phyloP scores from a whole-genome alignment of 169 alveolate genomes.

The Plasmodium relictum region DNA sequence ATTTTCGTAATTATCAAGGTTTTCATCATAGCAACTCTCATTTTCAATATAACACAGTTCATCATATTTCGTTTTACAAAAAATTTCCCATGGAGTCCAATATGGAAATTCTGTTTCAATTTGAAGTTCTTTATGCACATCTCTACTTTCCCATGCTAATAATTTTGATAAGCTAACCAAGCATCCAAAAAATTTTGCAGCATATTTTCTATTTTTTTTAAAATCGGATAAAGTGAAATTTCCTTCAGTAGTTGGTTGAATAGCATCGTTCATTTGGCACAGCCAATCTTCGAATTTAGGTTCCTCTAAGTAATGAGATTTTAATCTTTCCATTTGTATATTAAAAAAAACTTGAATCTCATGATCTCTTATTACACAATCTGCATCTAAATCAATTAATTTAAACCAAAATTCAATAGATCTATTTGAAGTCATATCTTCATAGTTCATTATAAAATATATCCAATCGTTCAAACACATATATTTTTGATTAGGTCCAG shows the following conservation, averaged over 20 bases:
- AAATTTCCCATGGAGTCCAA: slow-evolving; percentile 76
- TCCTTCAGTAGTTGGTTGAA: slow-evolving; percentile 69
- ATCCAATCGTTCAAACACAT: slow-evolving; percentile 76
- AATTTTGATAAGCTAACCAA: slow-evolving; percentile 74
- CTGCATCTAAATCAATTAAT: slow-evolving; percentile 73
- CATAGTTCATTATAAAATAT: slow-evolving; percentile 72
- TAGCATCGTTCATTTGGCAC: slow-evolving; percentile 78
- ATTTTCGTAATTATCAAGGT: slow-evolving; percentile 33
- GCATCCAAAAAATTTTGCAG: slow-evolving; percentile 72
- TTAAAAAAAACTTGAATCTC: slow-evolving; percentile 74
- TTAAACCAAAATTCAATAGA: slow-evolving; percentile 75
- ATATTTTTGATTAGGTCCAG: slow-evolving; percentile 75
- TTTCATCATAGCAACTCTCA: slow-evolving; percentile 64
- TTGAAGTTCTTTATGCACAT: slow-evolving; percentile 70
- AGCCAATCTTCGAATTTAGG: slow-evolving; percentile 78
- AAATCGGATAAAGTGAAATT: slow-evolving; percentile 74
- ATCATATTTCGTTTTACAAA: slow-evolving; percentile 70
- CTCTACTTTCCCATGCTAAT: slow-evolving; percentile 77
- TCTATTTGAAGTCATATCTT: slow-evolving; percentile 73
- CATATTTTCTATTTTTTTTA: slow-evolving; percentile 72
- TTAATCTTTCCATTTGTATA: slow-evolving; percentile 71
- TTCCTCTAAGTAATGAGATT: slow-evolving; percentile 75
- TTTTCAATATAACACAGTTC: slow-evolving; percentile 72
- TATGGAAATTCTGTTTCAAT: slow-evolving; percentile 69
- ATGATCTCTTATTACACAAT: slow-evolving; percentile 76